Conservation (phyloP, 2,329 filamentous ascomycete species). For the Clonostachys rhizophaga region DNA sequence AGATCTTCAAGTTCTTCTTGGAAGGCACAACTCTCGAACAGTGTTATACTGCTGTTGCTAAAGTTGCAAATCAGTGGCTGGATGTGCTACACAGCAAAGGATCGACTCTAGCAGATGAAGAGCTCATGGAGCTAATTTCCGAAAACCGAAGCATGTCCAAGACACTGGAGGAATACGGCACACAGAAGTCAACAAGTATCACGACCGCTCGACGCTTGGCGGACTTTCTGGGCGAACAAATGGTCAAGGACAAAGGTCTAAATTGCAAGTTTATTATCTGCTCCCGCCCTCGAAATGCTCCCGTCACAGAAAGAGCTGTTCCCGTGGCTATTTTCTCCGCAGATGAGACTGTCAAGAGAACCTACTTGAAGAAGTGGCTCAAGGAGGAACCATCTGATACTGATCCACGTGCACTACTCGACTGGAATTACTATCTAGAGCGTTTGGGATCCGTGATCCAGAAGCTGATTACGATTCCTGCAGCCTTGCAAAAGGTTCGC, state of each 20-base stretch:
- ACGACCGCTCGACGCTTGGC: constrained; percentile 93
- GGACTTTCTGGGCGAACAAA: constrained; percentile 94
- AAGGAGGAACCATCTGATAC: constrained; percentile 89
- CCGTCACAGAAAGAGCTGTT: constrained; percentile 90
- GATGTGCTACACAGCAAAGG: constrained; percentile 91
- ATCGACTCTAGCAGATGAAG: constrained; percentile 86
- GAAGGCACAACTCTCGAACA: constrained; percentile 84
- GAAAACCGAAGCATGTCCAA: constrained; percentile 99
- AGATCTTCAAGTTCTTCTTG: constrained; percentile 99
- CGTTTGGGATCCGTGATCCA: constrained; percentile 96
- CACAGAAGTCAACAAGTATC: constrained; percentile 97
- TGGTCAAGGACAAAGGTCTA: constrained; percentile 98
- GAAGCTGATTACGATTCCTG: constrained; percentile 97
- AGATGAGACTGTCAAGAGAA: constrained; percentile 79
- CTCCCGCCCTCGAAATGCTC: constrained; percentile 76
- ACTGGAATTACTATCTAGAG: constrained; percentile 97
- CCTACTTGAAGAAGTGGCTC: constrained; percentile 91
- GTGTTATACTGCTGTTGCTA: constrained; percentile 87
- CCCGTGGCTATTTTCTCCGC: constrained; percentile 97
- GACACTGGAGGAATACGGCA: constrained; percentile 91
- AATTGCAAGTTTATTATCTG: constrained; percentile 99
- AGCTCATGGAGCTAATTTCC: constrained; percentile 98
- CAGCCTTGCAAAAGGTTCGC: constrained; percentile 87
- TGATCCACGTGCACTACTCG: constrained; percentile 83
- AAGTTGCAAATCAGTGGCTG: constrained; percentile 93